Conservation (phyloP, 2,329 filamentous ascomycete genomes). For the Thielaviopsis musarum region DNA sequence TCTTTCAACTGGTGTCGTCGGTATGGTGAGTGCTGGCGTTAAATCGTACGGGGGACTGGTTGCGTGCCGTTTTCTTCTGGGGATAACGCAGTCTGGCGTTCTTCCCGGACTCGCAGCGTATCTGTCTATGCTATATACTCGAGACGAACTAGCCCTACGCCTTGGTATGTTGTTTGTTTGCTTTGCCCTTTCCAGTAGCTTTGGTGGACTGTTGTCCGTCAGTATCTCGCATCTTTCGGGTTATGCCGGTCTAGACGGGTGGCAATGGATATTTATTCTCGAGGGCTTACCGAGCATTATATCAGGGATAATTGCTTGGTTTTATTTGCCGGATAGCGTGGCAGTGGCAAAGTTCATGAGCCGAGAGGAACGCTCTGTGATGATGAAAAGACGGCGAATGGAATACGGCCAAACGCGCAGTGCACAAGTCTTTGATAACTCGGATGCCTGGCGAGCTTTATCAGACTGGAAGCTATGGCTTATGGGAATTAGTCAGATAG, state of each 20-base stretch:
- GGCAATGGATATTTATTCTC: not conserved
- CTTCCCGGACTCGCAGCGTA: not conserved
- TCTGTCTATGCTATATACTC: not conserved
- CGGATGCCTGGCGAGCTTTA: not conserved
- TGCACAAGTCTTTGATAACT: not conserved
- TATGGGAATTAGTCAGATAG: not conserved
- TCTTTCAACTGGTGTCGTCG: not conserved
- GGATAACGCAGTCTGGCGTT: not conserved
- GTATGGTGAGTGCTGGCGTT: not conserved
- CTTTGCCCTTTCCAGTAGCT: not conserved
- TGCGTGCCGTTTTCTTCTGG: not conserved
- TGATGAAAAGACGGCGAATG: not conserved
- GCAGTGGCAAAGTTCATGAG: not conserved
- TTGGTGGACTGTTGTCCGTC: not conserved
- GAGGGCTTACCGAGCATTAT: not conserved
- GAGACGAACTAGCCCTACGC: not conserved
- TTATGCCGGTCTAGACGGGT: not conserved
- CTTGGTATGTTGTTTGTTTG: not conserved
- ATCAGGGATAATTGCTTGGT: not conserved
- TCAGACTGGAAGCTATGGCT: slow-evolving; percentile 2
- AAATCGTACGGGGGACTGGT: not conserved
- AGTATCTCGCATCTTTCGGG: not conserved
- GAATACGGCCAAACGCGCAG: slow-evolving; percentile 1
- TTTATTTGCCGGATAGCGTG: not conserved
- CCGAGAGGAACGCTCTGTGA: not conserved